Percentiles rank a stretch among this genome's conserved stretches.
Conservation (phyloP, 176 grass and related monocot genomes). For the Musa troglodytarum region DNA sequence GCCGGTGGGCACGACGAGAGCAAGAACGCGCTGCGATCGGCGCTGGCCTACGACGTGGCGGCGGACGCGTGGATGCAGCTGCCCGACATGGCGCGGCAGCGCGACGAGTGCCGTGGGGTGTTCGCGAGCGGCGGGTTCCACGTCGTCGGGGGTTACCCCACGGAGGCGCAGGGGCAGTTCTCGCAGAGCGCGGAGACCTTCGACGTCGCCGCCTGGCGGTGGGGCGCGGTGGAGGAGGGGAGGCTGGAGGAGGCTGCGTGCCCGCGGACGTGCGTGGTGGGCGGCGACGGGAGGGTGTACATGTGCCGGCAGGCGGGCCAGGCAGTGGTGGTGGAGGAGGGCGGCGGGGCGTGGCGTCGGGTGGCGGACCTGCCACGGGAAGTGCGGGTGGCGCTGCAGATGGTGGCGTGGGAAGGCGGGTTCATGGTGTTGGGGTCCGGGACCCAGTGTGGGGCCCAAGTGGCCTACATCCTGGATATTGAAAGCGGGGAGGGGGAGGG, state of each 20-base stretch:
- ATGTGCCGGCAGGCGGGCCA: constrained; percentile 45
- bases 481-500: neutral
- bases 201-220: constrained; percentile 33
- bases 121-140: constrained; percentile 43
- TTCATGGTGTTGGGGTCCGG: constrained; percentile 52
- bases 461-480: constrained; percentile 39
- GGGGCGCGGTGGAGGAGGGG: constrained; percentile 25
- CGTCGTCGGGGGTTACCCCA: constrained; percentile 76
- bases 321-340: constrained; percentile 31
- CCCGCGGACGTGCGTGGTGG: constrained; percentile 39
- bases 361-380: constrained; percentile 55
- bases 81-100: constrained; percentile 66
- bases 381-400: constrained; percentile 25
- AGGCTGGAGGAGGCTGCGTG: constrained; percentile 37
- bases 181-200: constrained; percentile 45
- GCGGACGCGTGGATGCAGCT: constrained; percentile 43
- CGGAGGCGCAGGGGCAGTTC: constrained; percentile 64
- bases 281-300: constrained; percentile 32
- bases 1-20: constrained; percentile 88
- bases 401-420: constrained; percentile 26
- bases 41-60: constrained; percentile 52
- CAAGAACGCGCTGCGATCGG: constrained; percentile 84
- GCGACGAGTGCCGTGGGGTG: constrained; percentile 73
- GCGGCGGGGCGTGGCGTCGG: constrained; percentile 23
- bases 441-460: constrained; percentile 44